Base-by-base conservation (phyloP, 805 yeast species). In the Myxozyma neotropica region DNA sequence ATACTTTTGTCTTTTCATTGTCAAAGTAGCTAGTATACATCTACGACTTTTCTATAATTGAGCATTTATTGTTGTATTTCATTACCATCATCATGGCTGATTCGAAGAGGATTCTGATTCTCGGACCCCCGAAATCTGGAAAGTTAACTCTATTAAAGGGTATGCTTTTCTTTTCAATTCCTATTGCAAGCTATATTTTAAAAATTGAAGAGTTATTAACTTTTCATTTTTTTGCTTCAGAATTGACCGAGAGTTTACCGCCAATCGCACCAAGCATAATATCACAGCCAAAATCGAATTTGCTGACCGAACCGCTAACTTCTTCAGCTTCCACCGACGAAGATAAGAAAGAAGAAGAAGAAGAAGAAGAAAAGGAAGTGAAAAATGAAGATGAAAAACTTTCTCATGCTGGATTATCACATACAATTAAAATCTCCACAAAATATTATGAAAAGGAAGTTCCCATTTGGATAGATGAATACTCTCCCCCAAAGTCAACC, bases 391-490 rank as follows among this genome's bases (percentile, higher is more conserved):
- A 38, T 17, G 27, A 27, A 24, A n/a, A 48, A 33, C 10, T 47
- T 13, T 52, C 66, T 15, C 75, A 73, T 63, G 66, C 71, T 13
- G 71, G 78, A 48, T 59, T 69, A 36, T 42, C 65, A 35, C 65
- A 65, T 58, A 46, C 67, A 52, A 46, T 72, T 57, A 53, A 60
- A 26, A 29, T 75, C 55, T 56, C 53, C 23, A 65, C 68, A 33
- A 72, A 70, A 62, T 76, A 76, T 63, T 76, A 72, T 66, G 68
- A 67, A n/a, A 67, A 71, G 5, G 70, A 65, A 5, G 70, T 73
- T 8, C 71, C 71, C 2, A 57, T 75, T 0, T 72, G 76, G 71
- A 64, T 72, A 4, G 78, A 76, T 56, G 77, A 75, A 59, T 69
- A 68, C 55, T 66, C 61, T 3, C 62, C 76, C 13, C 29, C 49